Conservation (phyloP, 176 grass and related monocot genomes). For the Aegilops longissima region DNA sequence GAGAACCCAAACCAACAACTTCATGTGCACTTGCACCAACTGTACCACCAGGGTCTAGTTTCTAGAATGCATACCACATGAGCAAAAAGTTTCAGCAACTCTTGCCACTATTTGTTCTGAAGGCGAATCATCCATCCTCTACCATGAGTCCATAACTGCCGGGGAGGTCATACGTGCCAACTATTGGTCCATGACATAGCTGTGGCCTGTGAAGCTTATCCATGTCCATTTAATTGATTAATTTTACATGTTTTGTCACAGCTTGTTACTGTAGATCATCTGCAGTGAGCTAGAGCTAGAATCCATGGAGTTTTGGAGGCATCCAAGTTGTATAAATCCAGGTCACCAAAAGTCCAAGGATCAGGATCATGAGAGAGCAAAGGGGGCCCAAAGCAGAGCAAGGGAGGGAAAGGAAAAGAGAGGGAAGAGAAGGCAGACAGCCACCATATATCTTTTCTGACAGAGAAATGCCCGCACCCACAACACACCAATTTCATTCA, state of each 20-base stretch:
- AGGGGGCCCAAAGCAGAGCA: constrained; percentile 19
- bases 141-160: not conserved
- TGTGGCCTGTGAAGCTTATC: not conserved
- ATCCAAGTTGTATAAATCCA: not conserved
- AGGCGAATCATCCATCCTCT: not conserved
- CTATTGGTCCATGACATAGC: not conserved
- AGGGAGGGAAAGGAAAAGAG: constrained; percentile 5
- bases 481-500: not conserved
- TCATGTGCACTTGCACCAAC: constrained; percentile 31
- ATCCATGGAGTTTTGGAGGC: not conserved
- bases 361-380: constrained; percentile 3
- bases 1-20: not conserved
- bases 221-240: not conserved
- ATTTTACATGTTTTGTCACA: not conserved
- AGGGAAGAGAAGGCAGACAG: constrained; percentile 8
- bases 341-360: constrained; percentile 11
- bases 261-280: not conserved
- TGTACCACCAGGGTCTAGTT: not conserved
- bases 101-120: not conserved
- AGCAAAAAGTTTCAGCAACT: constrained; percentile 8
- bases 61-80: constrained; percentile 26
- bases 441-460: constrained; percentile 46
- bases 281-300: not conserved
- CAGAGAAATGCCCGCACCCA: constrained; percentile 43
- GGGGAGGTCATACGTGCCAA: not conserved